Base-by-base conservation (phyloP, 257 asterid species). In the Thymus quinquecostatus region DNA sequence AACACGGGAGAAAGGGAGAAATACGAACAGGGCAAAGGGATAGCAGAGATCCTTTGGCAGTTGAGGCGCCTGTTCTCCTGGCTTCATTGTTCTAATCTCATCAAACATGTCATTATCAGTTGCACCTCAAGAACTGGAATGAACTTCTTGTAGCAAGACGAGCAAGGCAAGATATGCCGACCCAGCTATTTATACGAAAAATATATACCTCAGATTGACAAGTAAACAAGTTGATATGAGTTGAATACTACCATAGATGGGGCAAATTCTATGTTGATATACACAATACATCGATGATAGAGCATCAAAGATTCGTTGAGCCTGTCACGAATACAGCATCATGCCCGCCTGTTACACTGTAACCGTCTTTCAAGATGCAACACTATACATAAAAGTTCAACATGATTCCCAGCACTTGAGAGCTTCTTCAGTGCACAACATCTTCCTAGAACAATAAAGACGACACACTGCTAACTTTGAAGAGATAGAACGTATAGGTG, bases 281-380 rank as follows among this genome's bases (percentile, higher is more conserved):
- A 10, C 10, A 13, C 12, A 45, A 13, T 45, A 45, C 5, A 10
- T 45, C n/a, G 50, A 45, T 45, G 50, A 45, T 45, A 36, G 40
- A 45, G 50, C 50, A 45, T 45, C 50, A 45, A 45, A 45, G 40
- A 36, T 36, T 3, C 40, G 40, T 45, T 13, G 50, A 3, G 50
- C n/a, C 50, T 10, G 50, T 13, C 50, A 45, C 50, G 10, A 45
- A 45, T 10, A 45, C 50, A 11, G 11, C n/a, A 11, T 47, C 51
- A 47, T 47, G 51, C 51, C 3, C 51, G 75, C 51, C 3, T n/a
- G 75, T 64, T 47, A 29, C 60, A 60, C 49, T 69, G 49, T 27
- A 54, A 65, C 33, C 10, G 21, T 36, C 30, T 34, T 70, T 65
- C 12, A 14, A 58, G 61, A n/a, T 10, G 29, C 43, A 10, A 60